Percentiles rank a stretch among this genome's conserved stretches.
phyloP scores from a whole-genome alignment of 2,329 filamentous ascomycete genomes.

The Fusarium nygamai region DNA sequence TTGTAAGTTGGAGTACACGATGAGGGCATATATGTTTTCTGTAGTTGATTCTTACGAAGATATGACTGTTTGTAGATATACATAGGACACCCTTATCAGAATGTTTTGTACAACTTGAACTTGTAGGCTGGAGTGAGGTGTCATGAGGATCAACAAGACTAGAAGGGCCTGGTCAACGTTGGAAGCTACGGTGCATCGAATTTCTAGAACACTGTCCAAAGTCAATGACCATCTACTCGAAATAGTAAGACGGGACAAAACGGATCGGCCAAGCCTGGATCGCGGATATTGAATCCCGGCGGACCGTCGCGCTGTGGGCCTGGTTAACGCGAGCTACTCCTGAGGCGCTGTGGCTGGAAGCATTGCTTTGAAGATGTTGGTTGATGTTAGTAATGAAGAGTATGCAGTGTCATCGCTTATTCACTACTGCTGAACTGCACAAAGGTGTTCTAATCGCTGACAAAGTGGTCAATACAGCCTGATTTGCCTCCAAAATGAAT shows the following conservation, averaged over 20 bases:
- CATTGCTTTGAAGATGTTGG: not conserved
- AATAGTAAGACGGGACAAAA: not conserved
- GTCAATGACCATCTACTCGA: not conserved
- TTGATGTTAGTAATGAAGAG: not conserved
- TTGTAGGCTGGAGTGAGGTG: not conserved
- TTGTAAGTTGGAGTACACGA: not conserved
- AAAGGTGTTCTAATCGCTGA: not conserved
- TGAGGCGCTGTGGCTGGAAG: not conserved
- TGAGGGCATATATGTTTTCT: constrained; percentile 4
- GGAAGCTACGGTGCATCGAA: not conserved
- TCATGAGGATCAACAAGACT: not conserved
- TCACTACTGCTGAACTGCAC: not conserved
- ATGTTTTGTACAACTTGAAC: not conserved
- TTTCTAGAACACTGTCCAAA: constrained; percentile 36
- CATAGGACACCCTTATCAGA: constrained; percentile 35
- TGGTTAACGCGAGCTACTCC: not conserved
- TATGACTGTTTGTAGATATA: constrained; percentile 23
- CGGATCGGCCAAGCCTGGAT: constrained; percentile 22
- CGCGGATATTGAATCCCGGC: constrained; percentile 28
- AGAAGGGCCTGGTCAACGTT: not conserved
- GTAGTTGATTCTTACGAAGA: constrained; percentile 20
- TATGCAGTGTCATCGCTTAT: not conserved
- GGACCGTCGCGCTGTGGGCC: constrained; percentile 16
- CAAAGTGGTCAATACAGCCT: not conserved
- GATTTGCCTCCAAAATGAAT: not conserved